Conservation (phyloP, 108 stramenopile genomes). For the Skeletonema costatum region DNA sequence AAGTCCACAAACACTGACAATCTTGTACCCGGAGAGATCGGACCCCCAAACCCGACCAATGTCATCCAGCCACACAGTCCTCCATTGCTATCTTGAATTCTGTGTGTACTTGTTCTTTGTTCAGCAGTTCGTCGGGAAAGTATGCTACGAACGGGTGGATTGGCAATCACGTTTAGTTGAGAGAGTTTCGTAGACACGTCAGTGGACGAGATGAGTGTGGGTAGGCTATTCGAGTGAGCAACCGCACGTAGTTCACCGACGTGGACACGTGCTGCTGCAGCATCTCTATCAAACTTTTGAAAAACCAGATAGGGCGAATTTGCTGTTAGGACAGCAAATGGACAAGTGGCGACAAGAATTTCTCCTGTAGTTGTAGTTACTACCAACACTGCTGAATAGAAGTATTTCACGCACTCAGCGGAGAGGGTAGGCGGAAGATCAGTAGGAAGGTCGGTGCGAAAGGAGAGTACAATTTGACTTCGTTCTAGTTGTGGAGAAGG, state of each 20-base stretch:
- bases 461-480: conserved; percentile 27
- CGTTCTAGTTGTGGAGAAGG: neutral
- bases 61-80: conserved; percentile 38
- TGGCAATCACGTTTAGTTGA: conserved; percentile 15
- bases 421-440: conserved; percentile 44
- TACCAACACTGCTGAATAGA: conserved; percentile 48
- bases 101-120: conserved; percentile 34
- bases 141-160: conserved; percentile 35
- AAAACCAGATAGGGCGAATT: neutral
- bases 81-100: conserved; percentile 35
- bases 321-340: conserved; percentile 29
- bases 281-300: neutral
- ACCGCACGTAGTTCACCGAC: conserved; percentile 32
- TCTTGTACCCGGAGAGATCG: conserved; percentile 29
- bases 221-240: conserved; percentile 34
- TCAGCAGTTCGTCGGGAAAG: conserved; percentile 39
- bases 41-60: conserved; percentile 39
- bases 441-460: conserved; percentile 34
- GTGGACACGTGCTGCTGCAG: conserved; percentile 31
- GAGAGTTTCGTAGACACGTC: conserved; percentile 22
- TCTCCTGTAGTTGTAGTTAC: conserved; percentile 30
- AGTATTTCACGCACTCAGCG: conserved; percentile 44
- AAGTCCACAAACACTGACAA: conserved; percentile 28
- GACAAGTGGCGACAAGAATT: conserved; percentile 28
- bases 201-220: conserved; percentile 25